Base-by-base conservation (phyloP, 2,329 filamentous ascomycete species). In the Corniculantispora saksenae region DNA sequence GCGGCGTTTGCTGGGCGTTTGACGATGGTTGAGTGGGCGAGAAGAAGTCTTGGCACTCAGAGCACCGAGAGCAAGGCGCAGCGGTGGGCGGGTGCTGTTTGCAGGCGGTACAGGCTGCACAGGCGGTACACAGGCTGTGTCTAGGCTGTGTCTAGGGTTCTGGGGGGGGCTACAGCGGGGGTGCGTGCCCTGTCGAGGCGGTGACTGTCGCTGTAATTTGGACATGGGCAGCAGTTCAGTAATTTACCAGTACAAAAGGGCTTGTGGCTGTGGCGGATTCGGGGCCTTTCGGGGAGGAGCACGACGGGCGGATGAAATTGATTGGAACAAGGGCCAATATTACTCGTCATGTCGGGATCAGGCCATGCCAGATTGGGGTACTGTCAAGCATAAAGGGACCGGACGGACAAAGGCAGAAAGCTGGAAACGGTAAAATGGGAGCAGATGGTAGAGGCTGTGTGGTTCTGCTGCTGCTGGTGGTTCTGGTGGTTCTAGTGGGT, bases 321-420 rank as follows among this genome's bases (percentile, higher is more conserved):
- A 23, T 25, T 40, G 23, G 43, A 9, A 10, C 25, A 7, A 19
- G 7, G 45, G 47, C 35, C 54, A 57, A 29, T 45, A 25, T 45
- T 47, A 35, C 38, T 55, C 50, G 38, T 45, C 60, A 12, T 10
- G 35, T 25, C n/a, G n/a, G n/a, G 15, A 45, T 35, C 13, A 48
- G 45, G 51, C 61, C 23, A 56, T 56, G 27, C 61, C 53, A 57
- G n/a, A 57, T 63, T 57, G 8, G 61, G 61, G 61, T 38, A 63
- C 17, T 63, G 17, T 29, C 25, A 21, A 9, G 51, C 51, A 56
- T 25, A 23, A 15, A 8, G 9, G n/a, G 29, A 13, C 12, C 56
- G 47, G 43, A 27, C 21, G n/a, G n/a, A n/a, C n/a, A n/a, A n/a
- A n/a, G n/a, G n/a, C n/a, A n/a, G n/a, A n/a, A n/a, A 43, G 40